Percentiles rank a stretch among this genome's conserved stretches.
Evolutionary conservation across 139 green algal genomes (phyloP).

Genomic region (Asterochloris sp.): DNA sequence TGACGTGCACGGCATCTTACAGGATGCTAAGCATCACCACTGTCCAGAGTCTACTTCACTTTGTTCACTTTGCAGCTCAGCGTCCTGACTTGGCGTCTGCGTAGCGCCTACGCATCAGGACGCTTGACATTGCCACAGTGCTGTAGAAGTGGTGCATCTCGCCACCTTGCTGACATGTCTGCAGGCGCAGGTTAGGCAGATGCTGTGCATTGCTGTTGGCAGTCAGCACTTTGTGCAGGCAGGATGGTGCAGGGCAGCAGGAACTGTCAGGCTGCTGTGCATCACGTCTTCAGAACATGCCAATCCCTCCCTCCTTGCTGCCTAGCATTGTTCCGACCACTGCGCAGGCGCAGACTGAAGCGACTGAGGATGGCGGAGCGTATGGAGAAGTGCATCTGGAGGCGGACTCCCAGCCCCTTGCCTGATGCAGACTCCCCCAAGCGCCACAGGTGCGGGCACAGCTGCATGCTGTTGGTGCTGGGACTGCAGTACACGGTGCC

Average conservation of each 20-base stretch:
- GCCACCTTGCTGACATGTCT: too few species aligned
- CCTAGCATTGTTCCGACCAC: too few species aligned
- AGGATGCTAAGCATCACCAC: too few species aligned
- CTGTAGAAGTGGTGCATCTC: too few species aligned
- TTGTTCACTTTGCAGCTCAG: not conserved
- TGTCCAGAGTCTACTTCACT: not conserved
- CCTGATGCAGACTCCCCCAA: not conserved
- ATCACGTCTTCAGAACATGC: not conserved
- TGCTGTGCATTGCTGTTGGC: too few species aligned
- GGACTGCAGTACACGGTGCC: not conserved
- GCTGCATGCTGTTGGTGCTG: not conserved
- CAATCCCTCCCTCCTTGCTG: not conserved
- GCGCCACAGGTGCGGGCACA: not conserved
- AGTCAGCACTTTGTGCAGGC: too few species aligned
- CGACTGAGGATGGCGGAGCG: slow-evolving; percentile 62
- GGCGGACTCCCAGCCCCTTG: slow-evolving; percentile 59
- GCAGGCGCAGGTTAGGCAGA: too few species aligned
- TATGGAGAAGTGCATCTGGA: slow-evolving; percentile 55
- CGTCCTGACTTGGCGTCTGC: too few species aligned
- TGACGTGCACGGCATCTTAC: not conserved
- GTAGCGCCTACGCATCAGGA: too few species aligned
- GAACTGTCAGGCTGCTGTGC: too few species aligned
- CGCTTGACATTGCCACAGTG: too few species aligned
- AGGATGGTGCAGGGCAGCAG: too few species aligned
- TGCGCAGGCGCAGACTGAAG: slow-evolving; percentile 64